Conservation (phyloP, 2,329 filamentous ascomycete genomes). For the Thermothelomyces thermophilus region DNA sequence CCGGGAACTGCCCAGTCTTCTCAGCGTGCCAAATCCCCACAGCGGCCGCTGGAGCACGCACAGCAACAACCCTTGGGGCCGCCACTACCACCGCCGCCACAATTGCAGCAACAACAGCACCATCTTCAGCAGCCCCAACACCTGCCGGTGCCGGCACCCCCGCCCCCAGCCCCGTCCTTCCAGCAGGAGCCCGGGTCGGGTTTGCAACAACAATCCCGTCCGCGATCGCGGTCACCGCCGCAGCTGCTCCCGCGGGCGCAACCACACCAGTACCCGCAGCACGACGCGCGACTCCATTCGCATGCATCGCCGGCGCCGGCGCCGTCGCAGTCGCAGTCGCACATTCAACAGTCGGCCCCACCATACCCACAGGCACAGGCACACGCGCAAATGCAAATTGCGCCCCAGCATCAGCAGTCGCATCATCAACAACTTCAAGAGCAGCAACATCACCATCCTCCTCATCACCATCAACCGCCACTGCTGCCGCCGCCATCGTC, state of each 20-base stretch:
- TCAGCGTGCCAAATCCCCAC: background rate
- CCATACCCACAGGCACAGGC: background rate
- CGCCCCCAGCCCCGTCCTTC: background rate
- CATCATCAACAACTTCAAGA: conserved; percentile 1
- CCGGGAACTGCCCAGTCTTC: background rate
- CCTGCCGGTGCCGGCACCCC: background rate
- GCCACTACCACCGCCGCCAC: background rate
- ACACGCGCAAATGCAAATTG: conserved; percentile 5
- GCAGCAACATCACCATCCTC: conserved; percentile 9
- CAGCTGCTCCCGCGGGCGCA: conserved; percentile 3
- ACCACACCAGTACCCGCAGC: conserved; percentile 6
- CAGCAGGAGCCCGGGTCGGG: too few relatives aligned
- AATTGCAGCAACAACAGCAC: background rate
- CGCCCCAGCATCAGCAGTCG: conserved; percentile 1
- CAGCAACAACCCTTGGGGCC: background rate
- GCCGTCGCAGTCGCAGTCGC: conserved; percentile 14
- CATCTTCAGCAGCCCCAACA: conserved; percentile 9
- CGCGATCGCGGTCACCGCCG: background rate
- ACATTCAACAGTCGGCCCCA: conserved; percentile 4
- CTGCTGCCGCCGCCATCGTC: background rate
- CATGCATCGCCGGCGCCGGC: background rate
- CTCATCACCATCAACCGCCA: conserved; percentile 2
- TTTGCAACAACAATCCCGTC: conserved; percentile 2
- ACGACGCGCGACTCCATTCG: background rate
- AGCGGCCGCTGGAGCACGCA: background rate